Conservation (phyloP, 495 filamentous ascomycete species). For the Neurospora sp. region DNA sequence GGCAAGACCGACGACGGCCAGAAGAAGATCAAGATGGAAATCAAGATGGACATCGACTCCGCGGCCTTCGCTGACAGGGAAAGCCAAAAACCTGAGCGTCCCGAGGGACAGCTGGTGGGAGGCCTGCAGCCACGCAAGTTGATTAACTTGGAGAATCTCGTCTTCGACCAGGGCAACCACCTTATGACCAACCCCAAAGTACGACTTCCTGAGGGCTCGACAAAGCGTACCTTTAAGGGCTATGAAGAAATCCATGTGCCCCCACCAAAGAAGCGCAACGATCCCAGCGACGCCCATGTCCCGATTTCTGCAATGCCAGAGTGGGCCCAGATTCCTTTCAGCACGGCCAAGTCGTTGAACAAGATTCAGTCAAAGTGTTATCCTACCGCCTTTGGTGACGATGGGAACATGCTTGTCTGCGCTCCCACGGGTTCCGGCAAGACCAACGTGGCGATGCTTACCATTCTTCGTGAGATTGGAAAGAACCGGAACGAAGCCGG, state of each 20-base stretch:
- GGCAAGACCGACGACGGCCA: slow-evolving; percentile 44
- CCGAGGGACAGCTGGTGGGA: slow-evolving; percentile 61
- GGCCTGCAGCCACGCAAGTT: slow-evolving; percentile 79
- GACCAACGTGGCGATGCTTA: slow-evolving; percentile 97
- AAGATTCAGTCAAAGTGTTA: slow-evolving; percentile 91
- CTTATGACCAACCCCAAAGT: slow-evolving; percentile 97
- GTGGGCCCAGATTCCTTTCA: slow-evolving; percentile 83
- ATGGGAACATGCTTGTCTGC: slow-evolving; percentile 96
- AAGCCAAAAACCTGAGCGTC: slow-evolving; percentile 29
- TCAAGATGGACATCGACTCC: slow-evolving; percentile 94
- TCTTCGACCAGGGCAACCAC: slow-evolving; percentile 97
- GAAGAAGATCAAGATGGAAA: slow-evolving; percentile 61
- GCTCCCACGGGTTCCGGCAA: slow-evolving; percentile 96
- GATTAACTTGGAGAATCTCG: slow-evolving; percentile 89
- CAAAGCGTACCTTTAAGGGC: slow-evolving; percentile 89
- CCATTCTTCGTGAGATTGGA: slow-evolving; percentile 91
- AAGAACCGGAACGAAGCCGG: slow-evolving; percentile 86
- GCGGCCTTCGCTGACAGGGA: slow-evolving; percentile 40
- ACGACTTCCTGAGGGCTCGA: slow-evolving; percentile 88
- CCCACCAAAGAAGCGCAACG: slow-evolving; percentile 70
- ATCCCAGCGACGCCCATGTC: slow-evolving; percentile 69
- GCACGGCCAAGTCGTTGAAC: slow-evolving; percentile 67
- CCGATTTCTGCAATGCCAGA: slow-evolving; percentile 81
- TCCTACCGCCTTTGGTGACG: slow-evolving; percentile 82
- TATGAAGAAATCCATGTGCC: slow-evolving; percentile 98